Base-by-base conservation (phyloP, 306 rosid species). In the Urtica urens region DNA sequence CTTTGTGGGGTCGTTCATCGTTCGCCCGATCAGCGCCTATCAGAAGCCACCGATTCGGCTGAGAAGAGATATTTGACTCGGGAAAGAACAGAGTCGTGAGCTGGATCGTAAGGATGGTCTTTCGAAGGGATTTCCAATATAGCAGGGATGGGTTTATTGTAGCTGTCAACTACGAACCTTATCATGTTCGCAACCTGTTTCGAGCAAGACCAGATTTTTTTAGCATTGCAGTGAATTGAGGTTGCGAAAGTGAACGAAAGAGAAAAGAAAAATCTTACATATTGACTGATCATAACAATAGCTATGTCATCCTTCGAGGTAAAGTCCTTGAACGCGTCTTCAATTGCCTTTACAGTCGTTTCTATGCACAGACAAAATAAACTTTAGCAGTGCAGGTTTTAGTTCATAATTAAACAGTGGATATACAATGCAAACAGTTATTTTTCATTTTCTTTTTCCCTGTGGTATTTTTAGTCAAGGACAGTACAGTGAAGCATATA, bases 321-420 rank as follows among this genome's bases (percentile, higher is more conserved):
- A 64, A 90, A 90, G 58, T 90, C 99, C 61, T 81, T 90, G 76
- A 85, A 90, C 46, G 94, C 87, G 56, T 90, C 99, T 78, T 90
- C 99, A 42, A 85, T 85, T 71, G 73, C 79, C 70, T 90, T 90
- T 26, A 90, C 79, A 10, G 95, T 81, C 27, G 95, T 90, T 70
- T 90, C 94, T 90, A 72, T 21, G 53, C 14, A 53, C 2, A 58
- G 17, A 41, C 10, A 25, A 22, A 55, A 10, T 12, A 22, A 33
- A 15, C 51, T 55, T 46, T 34, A 50, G 12, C 10, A 31, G 21
- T n/a, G n/a, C n/a, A n/a, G n/a, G n/a, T n/a, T n/a, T n/a, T n/a
- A n/a, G n/a, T 12, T 9, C 57, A 51, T 1, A 8, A 33, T 14
- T 20, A 11, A 23, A 46, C 52, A 27, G n/a, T 38, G 7, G 10